Percentiles rank a stretch among this genome's conserved stretches.
Evolutionary conservation across 2,329 filamentous ascomycete genomes (phyloP).

Genomic region (Zymoseptoria brevis): DNA sequence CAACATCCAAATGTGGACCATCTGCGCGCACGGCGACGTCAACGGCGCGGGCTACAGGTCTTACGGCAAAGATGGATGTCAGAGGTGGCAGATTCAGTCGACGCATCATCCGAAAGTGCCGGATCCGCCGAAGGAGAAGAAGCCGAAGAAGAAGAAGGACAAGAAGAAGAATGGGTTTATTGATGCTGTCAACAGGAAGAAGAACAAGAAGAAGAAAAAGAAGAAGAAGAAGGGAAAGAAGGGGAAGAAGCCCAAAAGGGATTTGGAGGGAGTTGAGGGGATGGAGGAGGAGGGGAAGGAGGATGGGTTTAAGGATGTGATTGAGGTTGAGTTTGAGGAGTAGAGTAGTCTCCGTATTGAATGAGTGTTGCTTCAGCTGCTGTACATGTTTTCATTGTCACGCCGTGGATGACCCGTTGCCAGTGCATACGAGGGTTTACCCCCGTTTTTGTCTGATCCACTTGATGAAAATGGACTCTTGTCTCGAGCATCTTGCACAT

Average conservation of each 20-base stretch:
- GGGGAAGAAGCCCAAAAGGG: background rate
- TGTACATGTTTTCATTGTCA: too few relatives aligned
- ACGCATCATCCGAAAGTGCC: background rate
- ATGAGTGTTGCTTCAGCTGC: too few relatives aligned
- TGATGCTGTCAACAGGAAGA: background rate
- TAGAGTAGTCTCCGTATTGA: background rate
- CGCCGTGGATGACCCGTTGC: too few relatives aligned
- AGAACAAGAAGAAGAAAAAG: background rate
- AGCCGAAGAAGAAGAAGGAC: background rate
- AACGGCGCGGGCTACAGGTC: background rate
- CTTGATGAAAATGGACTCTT: too few relatives aligned
- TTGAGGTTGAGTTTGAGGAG: background rate
- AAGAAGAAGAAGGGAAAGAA: background rate
- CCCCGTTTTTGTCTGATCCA: too few relatives aligned
- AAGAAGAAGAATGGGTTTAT: background rate
- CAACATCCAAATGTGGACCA: slow-evolving; percentile 11
- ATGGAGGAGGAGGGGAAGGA: background rate
- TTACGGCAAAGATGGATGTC: slow-evolving; percentile 10
- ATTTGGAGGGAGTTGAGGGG: background rate
- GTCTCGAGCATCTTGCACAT: too few relatives aligned
- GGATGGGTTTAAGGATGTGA: background rate
- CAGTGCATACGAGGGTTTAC: too few relatives aligned
- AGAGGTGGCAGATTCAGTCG: slow-evolving; percentile 5
- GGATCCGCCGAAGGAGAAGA: background rate
- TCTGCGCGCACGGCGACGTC: slow-evolving; percentile 7